A percentile compares a stretch with the other conserved stretches of the same genome.
These are phyloP conservation scores for Ambrosia artemisiifolia DNA, from an alignment of 129 eudicot genomes.

Conservation along the genomic window DNA sequence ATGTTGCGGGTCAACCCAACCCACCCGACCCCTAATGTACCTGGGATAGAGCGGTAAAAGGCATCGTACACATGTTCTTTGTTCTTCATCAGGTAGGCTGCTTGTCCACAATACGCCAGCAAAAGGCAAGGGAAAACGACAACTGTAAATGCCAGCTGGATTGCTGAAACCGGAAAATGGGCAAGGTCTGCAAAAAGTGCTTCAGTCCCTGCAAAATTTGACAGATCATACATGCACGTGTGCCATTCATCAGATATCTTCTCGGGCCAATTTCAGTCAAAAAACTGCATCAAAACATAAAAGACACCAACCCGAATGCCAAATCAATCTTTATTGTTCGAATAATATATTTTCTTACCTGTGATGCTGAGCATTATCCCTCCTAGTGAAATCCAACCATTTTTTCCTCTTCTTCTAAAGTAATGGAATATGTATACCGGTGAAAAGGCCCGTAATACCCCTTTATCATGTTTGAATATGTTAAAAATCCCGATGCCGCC, in stretches of 20 bases:
- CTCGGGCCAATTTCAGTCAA: background rate
- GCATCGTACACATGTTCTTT: slow-evolving; percentile 63
- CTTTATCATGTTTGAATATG: slow-evolving; percentile 48
- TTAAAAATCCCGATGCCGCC: slow-evolving; percentile 70
- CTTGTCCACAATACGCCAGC: slow-evolving; percentile 48
- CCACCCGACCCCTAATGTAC: slow-evolving; percentile 14
- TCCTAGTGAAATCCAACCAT: slow-evolving; percentile 68
- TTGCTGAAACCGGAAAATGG: slow-evolving; percentile 73
- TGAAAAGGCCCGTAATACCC: slow-evolving; percentile 56
- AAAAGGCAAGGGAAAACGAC: slow-evolving; percentile 88
- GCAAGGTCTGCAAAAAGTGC: slow-evolving; percentile 90
- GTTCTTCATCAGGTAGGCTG: slow-evolving; percentile 48
- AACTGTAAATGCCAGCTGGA: slow-evolving; percentile 77
- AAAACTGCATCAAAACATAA: background rate
- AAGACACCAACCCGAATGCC: background rate
- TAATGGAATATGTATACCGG: slow-evolving; percentile 57
- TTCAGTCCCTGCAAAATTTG: slow-evolving; percentile 58
- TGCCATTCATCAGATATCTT: too few species aligned
- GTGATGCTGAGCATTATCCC: slow-evolving; percentile 81
- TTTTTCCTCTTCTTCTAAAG: slow-evolving; percentile 49
- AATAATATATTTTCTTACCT: slow-evolving; percentile 32
- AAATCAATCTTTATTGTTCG: background rate
- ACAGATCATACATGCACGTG: background rate
- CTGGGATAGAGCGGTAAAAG: slow-evolving; percentile 86
- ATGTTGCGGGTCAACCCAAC: background rate